Base-by-base conservation (phyloP, 371 early-diverging fungal genomes). In the Rhizomucor miehei region DNA sequence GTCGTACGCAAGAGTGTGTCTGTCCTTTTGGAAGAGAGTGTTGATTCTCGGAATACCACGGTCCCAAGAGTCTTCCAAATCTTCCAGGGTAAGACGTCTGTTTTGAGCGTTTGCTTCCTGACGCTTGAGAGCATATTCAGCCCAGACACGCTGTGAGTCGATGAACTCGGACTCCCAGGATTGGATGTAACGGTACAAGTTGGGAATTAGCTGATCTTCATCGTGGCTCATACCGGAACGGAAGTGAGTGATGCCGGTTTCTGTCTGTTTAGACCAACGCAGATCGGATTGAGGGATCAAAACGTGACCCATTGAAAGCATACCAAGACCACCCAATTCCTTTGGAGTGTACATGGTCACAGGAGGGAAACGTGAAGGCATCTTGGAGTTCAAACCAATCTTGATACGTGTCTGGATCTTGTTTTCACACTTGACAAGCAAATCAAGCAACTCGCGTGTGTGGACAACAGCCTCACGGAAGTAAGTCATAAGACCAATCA, bases 361-460 rank as follows among this genome's bases (percentile, higher is more conserved):
- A 16, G 96, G 96, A 38, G 99, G 99, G 89, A 99, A 99, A 69
- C 99, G 87, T 25, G 87, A 87, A 56, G 99, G 98, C 98, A 99
- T 99, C 79, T 99, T 99, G 46, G 94, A 93, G 79, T 99, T 99
- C 60, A 99, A 86, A 62, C 97, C 98, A 73, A 94, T 95, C 88
- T 98, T 99, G 73, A 99, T 90, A 76, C 96, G 89, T n/a, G 95
- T 94, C 72, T 98, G 97, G 48, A 99, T 94, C 82, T 95, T 97
- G 75, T 93, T 95, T 72, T 99, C 99, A 60, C 88, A 88, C 75
- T 95, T 94, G 69, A 96, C 93, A 38, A 99, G 81, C 55, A 97
- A 80, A 74, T 99, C 98, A 43, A 99, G 80, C 52, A 97, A 75
- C 71, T 98, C 99, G 25, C 94, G 89, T 0, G 98, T 98, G 61